A percentile compares a stretch with the other conserved stretches of the same genome.
Evolutionary conservation across 148 eudicot genomes (phyloP).

Genomic region (Dysphania ambrosioides): DNA sequence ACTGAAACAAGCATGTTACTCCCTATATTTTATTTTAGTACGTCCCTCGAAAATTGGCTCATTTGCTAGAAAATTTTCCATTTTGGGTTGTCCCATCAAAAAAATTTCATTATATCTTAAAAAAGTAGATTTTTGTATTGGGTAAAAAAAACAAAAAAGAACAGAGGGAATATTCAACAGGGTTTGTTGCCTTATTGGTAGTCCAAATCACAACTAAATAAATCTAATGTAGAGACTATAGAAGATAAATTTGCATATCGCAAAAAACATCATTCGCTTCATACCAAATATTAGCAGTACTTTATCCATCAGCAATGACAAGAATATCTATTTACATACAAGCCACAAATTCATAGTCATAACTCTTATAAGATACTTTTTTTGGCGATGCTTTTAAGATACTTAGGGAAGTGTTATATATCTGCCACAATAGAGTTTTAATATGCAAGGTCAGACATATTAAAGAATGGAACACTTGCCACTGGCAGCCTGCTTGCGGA

Average conservation of each 20-base stretch:
- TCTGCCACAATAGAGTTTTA: background rate
- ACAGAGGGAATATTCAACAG: too few species aligned
- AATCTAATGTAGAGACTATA: background rate
- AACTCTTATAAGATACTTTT: too few species aligned
- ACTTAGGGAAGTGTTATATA: background rate
- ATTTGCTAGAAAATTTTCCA: too few species aligned
- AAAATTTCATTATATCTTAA: too few species aligned
- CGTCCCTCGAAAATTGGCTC: too few species aligned
- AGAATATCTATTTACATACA: background rate
- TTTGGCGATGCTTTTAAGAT: background rate
- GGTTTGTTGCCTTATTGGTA: too few species aligned
- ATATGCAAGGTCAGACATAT: constrained; percentile 10
- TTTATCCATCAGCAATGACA: background rate
- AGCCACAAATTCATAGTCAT: background rate
- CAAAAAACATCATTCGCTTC: background rate
- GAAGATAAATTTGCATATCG: background rate
- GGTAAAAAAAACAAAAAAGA: too few species aligned
- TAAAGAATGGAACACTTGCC: constrained; percentile 61
- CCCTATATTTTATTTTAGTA: too few species aligned
- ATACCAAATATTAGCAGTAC: background rate
- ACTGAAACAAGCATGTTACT: too few species aligned
- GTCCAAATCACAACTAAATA: background rate
- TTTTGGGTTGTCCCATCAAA: too few species aligned
- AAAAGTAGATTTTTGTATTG: too few species aligned
- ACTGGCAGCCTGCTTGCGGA: constrained; percentile 53